phyloP scores from a whole-genome alignment of 768 basidiomycete genomes.

The Multifurca ochricompacta region DNA sequence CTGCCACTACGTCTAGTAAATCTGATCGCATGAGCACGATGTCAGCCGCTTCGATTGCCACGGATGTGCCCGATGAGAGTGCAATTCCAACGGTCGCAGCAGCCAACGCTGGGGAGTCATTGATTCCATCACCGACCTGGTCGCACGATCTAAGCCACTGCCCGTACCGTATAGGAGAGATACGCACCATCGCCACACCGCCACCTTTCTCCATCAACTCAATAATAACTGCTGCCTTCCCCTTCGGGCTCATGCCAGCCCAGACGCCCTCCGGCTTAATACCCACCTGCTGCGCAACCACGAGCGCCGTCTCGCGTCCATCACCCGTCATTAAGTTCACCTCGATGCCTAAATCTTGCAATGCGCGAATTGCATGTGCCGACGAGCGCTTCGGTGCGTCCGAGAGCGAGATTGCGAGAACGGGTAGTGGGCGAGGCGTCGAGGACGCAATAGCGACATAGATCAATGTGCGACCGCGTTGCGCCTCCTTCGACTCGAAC shows the following conservation, averaged over 20 bases:
- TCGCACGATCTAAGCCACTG: not conserved
- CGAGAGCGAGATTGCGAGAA: conserved; percentile 77
- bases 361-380: conserved; percentile 67
- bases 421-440: conserved; percentile 44
- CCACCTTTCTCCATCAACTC: conserved; percentile 69
- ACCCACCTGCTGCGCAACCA: conserved; percentile 86
- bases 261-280: conserved; percentile 77
- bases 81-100: conserved; percentile 96
- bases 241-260: conserved; percentile 91
- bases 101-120: conserved; percentile 95
- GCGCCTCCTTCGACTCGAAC: conserved; percentile 68
- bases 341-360: conserved; percentile 85
- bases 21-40: conserved; percentile 97
- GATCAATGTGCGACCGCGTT: conserved; percentile 75
- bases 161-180: not conserved
- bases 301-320: conserved; percentile 72
- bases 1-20: conserved; percentile 94
- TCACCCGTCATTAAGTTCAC: conserved; percentile 96
- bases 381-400: conserved; percentile 87
- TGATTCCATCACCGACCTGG: conserved; percentile 97
- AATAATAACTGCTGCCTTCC: conserved; percentile 79
- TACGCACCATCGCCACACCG: conserved; percentile 84
- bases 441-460: conserved; percentile 60
- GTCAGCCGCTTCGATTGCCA: conserved; percentile 97
- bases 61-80: conserved; percentile 90